Base-by-base conservation (phyloP, 75 land plant genomes). In the Pseudotsuga menziesii region DNA sequence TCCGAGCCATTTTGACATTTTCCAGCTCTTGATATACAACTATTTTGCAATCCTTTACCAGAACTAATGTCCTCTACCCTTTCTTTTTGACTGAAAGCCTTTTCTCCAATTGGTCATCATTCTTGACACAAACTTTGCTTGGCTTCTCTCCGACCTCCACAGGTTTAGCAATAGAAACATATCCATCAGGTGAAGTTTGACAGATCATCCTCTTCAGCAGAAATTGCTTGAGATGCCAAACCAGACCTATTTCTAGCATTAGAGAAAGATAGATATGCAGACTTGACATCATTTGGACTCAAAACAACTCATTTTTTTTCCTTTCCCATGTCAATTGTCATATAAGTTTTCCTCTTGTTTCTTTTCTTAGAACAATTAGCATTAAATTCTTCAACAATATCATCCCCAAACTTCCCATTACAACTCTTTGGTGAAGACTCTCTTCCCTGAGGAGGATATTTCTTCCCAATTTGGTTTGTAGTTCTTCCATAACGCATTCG, bases 301-400 rank as follows among this genome's bases (percentile, higher is more conserved):
- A 84, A 29, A 63, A 76, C 77, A 56, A 77, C 73, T 56, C 75
- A 79, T 60, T 87, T 87, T 57, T 77, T 81, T 56, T 60, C 29
- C 56, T 76, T 81, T 7, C n/a, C 23, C 27, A 22, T 27, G 48
- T 72, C 74, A 44, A 52, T 27, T n/a, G 0, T 25, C n/a, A 15
- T 5, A 19, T 72, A 56, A 54, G 22, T 22, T 61, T 27, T 57
- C 63, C 32, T 75, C 23, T 39, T 25, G 79, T 79, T 79, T 5
- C 1, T 72, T n/a, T 17, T 59, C 61, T 78, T 72, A 80, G 59
- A 56, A 72, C 57, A 44, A 17, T 64, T 71, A 57, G 35, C 77
- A 67, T 17, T 44, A 13, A 35, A 44, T 75, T 75, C 41, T 57
- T 75, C 62, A 54, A 52, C 23, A 4, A 13, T 80, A 75, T 84